phyloP scores from a whole-genome alignment of 768 basidiomycete genomes.

The Phlebiopsis flavidoalba region DNA sequence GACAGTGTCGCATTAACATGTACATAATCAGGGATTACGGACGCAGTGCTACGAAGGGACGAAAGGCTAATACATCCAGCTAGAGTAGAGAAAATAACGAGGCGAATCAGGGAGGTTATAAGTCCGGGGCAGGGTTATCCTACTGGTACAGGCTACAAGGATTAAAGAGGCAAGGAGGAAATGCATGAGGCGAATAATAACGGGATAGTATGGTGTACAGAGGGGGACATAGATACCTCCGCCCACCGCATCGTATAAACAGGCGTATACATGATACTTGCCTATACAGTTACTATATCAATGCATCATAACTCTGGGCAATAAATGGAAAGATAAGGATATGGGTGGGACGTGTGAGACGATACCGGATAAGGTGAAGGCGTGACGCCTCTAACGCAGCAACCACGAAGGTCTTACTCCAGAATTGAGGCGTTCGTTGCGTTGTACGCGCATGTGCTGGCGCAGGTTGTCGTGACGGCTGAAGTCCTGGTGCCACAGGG shows the following conservation, averaged over 20 bases:
- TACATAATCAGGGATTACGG: not conserved
- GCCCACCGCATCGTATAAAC: no score
- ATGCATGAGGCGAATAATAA: not conserved
- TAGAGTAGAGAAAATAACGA: not conserved
- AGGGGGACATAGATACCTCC: not conserved
- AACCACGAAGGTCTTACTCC: slow-evolving; percentile 19
- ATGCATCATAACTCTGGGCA: not conserved
- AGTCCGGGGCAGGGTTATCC: no score
- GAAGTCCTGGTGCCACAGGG: slow-evolving; percentile 81
- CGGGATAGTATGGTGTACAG: not conserved
- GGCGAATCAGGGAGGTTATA: no score
- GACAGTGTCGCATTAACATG: not conserved
- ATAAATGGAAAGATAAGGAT: not conserved
- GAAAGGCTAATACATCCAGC: no score
- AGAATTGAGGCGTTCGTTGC: slow-evolving; percentile 18
- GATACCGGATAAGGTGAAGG: not conserved
- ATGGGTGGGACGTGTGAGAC: not conserved
- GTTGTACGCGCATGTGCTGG: slow-evolving; percentile 82
- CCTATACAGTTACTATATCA: not conserved
- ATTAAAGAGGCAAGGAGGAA: not conserved
- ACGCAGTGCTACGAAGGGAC: no score
- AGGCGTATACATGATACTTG: not conserved
- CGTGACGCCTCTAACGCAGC: slow-evolving; percentile 13
- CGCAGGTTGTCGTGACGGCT: slow-evolving; percentile 84
- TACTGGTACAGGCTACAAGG: not conserved